phyloP scores from a whole-genome alignment of 345 rosid species.

The Citrus australasica region DNA sequence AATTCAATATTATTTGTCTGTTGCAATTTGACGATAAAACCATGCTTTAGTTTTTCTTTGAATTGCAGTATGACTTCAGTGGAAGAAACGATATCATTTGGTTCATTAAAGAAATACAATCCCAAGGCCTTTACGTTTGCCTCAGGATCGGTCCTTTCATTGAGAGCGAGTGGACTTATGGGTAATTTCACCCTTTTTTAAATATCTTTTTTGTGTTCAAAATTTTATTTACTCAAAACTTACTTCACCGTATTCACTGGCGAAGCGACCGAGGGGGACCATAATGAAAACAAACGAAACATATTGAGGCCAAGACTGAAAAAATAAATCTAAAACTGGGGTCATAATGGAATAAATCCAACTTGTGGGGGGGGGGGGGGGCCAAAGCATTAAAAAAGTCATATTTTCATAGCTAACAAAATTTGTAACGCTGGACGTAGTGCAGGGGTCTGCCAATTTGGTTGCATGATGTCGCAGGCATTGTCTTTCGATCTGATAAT shows the following conservation, averaged over 20 bases:
- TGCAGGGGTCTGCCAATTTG: constrained; percentile 60
- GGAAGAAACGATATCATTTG: constrained; percentile 43
- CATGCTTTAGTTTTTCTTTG: background rate
- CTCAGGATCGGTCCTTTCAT: constrained; percentile 64
- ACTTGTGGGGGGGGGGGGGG: too few species aligned
- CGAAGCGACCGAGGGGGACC: too few species aligned
- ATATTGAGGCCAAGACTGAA: too few species aligned
- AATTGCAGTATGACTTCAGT: constrained; percentile 46
- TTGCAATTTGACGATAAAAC: background rate
- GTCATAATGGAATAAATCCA: too few species aligned
- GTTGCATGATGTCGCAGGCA: constrained; percentile 50
- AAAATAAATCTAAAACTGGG: too few species aligned
- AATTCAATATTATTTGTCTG: too few species aligned
- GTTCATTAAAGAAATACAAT: constrained; percentile 41
- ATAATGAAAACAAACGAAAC: too few species aligned
- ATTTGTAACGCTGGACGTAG: background rate
- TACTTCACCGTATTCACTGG: too few species aligned
- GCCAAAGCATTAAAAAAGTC: too few species aligned
- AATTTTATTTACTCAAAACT: too few species aligned
- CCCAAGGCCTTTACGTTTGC: constrained; percentile 46
- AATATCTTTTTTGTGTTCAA: too few species aligned
- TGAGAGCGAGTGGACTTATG: constrained; percentile 66
- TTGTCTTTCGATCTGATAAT: constrained; percentile 52
- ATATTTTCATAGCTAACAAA: background rate
- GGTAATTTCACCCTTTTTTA: constrained; percentile 27